These are phyloP conservation scores for Calocybe indica DNA, from an alignment of 768 basidiomycete species.

Conservation along the genomic window DNA sequence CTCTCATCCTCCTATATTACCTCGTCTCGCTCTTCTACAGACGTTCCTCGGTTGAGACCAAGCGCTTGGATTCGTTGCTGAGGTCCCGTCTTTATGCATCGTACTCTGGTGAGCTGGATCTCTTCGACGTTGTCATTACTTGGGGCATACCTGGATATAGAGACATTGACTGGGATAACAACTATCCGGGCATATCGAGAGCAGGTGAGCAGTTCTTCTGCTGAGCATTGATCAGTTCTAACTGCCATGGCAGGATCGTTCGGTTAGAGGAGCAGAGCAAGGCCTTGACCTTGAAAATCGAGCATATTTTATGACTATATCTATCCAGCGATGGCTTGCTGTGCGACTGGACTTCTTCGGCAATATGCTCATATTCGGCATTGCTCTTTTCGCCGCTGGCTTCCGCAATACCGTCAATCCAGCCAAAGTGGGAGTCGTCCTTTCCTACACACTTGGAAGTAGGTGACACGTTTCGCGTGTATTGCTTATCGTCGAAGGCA, in stretches of 20 bases:
- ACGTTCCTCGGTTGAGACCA: slow-evolving; percentile 56
- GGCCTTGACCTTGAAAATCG: slow-evolving; percentile 55
- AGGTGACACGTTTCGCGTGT: slow-evolving; percentile 13
- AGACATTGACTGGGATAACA: slow-evolving; percentile 57
- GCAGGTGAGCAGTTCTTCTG: slow-evolving; percentile 29
- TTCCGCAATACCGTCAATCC: slow-evolving; percentile 52
- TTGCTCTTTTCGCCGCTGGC: slow-evolving; percentile 63
- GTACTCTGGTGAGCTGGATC: slow-evolving; percentile 40
- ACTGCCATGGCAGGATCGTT: too few relatives aligned
- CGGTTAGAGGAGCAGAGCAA: slow-evolving; percentile 15
- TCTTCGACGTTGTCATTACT: background rate
- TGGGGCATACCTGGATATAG: slow-evolving; percentile 21
- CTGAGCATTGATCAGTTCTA: background rate
- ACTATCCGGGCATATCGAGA: slow-evolving; percentile 57
- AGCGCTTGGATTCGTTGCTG: slow-evolving; percentile 58
- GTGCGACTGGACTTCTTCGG: slow-evolving; percentile 62
- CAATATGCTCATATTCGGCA: slow-evolving; percentile 63
- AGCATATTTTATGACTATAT: slow-evolving; percentile 59
- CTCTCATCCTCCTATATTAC: slow-evolving; percentile 48
- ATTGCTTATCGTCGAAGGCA: background rate
- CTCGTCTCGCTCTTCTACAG: slow-evolving; percentile 51
- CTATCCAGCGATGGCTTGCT: slow-evolving; percentile 61
- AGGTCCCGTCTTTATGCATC: slow-evolving; percentile 54
- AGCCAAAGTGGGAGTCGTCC: slow-evolving; percentile 55
- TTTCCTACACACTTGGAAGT: slow-evolving; percentile 51